Percentiles rank a stretch among this genome's conserved stretches.
These are phyloP conservation scores for Abortiporus biennis DNA, from an alignment of 1,284 basidiomycete genomes.

Conservation along the genomic window DNA sequence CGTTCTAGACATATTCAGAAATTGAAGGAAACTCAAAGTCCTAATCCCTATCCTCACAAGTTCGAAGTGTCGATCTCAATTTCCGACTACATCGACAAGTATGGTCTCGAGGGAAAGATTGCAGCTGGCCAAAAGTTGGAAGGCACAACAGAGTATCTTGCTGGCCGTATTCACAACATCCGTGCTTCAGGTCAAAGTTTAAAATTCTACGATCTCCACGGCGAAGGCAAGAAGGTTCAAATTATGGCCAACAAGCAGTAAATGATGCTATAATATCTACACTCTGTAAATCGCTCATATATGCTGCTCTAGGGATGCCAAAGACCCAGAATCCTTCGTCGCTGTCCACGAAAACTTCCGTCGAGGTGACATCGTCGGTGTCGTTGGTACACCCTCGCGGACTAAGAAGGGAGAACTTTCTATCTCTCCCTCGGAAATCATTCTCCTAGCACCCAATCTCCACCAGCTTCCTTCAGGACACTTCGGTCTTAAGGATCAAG, in stretches of 20 bases:
- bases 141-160: conserved; percentile 52
- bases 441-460: conserved; percentile 91
- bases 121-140: conserved; percentile 55
- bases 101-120: conserved; percentile 71
- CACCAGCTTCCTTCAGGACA: conserved; percentile 92
- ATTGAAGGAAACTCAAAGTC: conserved; percentile 79
- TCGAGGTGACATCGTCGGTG: conserved; percentile 95
- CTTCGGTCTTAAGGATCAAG: conserved; percentile 93
- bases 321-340: conserved; percentile 66
- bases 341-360: conserved; percentile 83
- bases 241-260: conserved; percentile 91
- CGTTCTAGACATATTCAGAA: conserved; percentile 85
- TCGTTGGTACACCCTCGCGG: conserved; percentile 84
- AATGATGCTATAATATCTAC: conserved; percentile 23
- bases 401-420: conserved; percentile 97
- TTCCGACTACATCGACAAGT: conserved; percentile 71
- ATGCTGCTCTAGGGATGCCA: conserved; percentile 50
- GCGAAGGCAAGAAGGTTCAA: conserved; percentile 92
- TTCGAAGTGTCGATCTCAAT: conserved; percentile 88
- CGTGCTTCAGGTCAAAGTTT: conserved; percentile 82
- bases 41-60: conserved; percentile 99
- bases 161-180: conserved; percentile 91
- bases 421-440: conserved; percentile 78
- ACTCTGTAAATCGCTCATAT: background rate
- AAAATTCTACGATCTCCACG: conserved; percentile 92